Base-by-base conservation (phyloP, 169 alveolate genomes). In the Cryptosporidium tyzzeri region DNA sequence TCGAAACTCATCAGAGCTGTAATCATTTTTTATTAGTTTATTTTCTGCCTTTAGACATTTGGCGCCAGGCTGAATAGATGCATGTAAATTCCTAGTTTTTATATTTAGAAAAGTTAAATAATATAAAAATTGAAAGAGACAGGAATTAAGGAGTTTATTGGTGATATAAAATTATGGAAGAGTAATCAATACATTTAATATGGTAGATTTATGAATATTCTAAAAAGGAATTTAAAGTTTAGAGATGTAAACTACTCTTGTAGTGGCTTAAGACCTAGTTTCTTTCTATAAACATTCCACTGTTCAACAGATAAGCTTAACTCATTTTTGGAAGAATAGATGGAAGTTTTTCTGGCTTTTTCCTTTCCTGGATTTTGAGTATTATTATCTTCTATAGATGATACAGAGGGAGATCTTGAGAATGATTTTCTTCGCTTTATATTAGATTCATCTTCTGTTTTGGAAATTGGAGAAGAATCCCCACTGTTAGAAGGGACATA, bases 191-290 rank as follows among this genome's bases (percentile, higher is more conserved):
- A 1, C 18, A 48, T 3, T 48, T 21, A 7, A 48, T 48, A 48
- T 48, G 1, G 23, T 48, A 14, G 21, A 48, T 2, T 48, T 48
- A 2, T 48, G 39, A 23, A 23, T 18, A 18, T 53, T 21, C 26
- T 55, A 3, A n/a, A 55, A 55, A 55, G 12, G 0, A 48, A 2
- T 48, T 48, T 48, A 48, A 48, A 14, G 12, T 3, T 5, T 48
- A 0, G 55, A 14, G 23, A 29, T n/a, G 29, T 37, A 71, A 86
- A 31, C 21, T 14, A 12, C 70, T 21, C 59, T 84, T 92, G 92
- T 62, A 94, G 95, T 18, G 97, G 96, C 71, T 94, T 94, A 86
- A 94, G 70, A 14, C 97, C 97, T 69, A 94, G 68, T 8, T 85
- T 85, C 45, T 92, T 89, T 23, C 97, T 85, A 51, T 92, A 59